Conservation (phyloP, 225 moss, liverwort and hornwort species). For the Antitrichia curtipendula region DNA sequence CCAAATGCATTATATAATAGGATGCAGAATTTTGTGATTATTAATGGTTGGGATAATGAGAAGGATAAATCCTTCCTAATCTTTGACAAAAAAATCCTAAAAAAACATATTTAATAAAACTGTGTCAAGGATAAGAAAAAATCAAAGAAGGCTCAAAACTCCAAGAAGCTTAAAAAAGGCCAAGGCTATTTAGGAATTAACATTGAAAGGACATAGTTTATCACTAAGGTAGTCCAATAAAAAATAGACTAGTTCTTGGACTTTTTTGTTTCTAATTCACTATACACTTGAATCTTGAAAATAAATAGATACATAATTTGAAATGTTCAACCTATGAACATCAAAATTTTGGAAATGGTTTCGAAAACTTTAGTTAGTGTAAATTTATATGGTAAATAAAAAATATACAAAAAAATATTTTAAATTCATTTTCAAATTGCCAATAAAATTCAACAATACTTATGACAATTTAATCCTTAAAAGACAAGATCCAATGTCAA, state of each 20-base stretch:
- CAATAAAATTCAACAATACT: no score
- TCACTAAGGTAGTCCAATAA: accelerated
- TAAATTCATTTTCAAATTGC: background rate
- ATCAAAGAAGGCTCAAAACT: background rate
- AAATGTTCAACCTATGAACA: background rate
- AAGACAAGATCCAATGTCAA: no score
- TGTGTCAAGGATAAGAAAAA: accelerated
- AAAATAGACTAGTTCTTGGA: accelerated
- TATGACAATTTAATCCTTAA: background rate
- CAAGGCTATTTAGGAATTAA: background rate
- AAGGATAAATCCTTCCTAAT: background rate
- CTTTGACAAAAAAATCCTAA: background rate
- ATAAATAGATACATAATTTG: accelerated
- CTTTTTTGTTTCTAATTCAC: background rate
- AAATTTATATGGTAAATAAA: background rate
- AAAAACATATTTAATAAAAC: background rate
- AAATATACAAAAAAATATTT: background rate
- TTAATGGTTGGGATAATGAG: background rate
- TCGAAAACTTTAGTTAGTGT: accelerated
- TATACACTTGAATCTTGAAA: background rate
- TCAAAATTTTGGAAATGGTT: background rate
- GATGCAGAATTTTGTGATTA: accelerated
- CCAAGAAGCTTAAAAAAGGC: background rate
- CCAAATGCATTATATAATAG: background rate
- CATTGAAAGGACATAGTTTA: accelerated